Evolutionary conservation across 1,284 basidiomycete genomes (phyloP), one percentile per base, ranked within the genome.

Genomic region (Leccinum subrobustum): DNA sequence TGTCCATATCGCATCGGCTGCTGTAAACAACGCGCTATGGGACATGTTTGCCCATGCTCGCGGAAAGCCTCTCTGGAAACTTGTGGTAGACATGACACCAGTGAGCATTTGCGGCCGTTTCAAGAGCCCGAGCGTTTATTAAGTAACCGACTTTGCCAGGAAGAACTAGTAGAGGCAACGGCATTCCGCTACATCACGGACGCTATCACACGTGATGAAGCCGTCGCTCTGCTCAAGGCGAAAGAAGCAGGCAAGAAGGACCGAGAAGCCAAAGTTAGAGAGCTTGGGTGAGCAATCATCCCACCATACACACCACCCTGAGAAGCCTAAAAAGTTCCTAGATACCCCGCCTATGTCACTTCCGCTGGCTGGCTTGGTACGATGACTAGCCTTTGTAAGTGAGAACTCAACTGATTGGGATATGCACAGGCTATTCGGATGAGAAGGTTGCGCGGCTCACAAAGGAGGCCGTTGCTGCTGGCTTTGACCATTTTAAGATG

Each of bases 401-500:
- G 12, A 11, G 35, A 51, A 54, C 51, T 25, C 20, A 8, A 37
- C 62, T 68, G 27, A 62, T 35, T 2, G 5, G 27, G 1, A 39
- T 56, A 63, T 20, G 8, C 23, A 52, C 31, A 73, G 74, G 71
- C 12, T 98, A 98, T 78, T 85, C 84, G 31, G 95, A 98, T 71
- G 95, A 95, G 71, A 98, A 98, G 75, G 87, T 98, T 52, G 85
- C 87, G 3, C 84, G 87, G 16, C 83, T 98, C 58, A 97, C 93
- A 3, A 89, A 88, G 70, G 91, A 93, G 72, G 92, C 95, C 31
- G 82, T 98, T 57, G 77, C 82, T 27, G 86, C 85, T 56, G 95
- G 95, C 31, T 96, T 96, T 84, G 94, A 93, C 79, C 93, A 95
- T 78, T 96, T 96, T 84, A 96, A 96, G 80, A 95, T 96, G 88